A percentile compares a stretch with the other conserved stretches of the same genome.
Evolutionary conservation across 169 alveolate species (phyloP).

Genomic region (Eimeria falciformis): DNA sequence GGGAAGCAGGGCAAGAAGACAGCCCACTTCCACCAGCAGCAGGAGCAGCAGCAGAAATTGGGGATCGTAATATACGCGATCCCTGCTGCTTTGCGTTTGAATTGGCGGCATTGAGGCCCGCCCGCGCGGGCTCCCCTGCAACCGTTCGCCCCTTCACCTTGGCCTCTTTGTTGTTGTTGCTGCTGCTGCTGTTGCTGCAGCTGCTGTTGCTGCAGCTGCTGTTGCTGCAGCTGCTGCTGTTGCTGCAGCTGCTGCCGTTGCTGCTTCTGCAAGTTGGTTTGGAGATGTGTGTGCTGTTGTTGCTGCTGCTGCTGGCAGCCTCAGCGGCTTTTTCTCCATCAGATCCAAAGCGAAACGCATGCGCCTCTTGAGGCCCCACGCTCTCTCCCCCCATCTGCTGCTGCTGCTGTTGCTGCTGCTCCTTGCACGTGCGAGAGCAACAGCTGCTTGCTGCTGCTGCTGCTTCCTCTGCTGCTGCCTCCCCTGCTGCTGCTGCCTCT

Average conservation of each 20-base stretch:
- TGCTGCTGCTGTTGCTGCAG: neutral
- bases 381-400: neutral
- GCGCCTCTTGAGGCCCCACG: no score
- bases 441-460: slow-evolving; percentile 26
- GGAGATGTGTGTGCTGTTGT: no score
- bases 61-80: no score
- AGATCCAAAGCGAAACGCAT: neutral
- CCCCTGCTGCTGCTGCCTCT: neutral
- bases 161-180: no score
- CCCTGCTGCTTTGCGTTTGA: no score
- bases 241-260: neutral
- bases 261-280: neutral
- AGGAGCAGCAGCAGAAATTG: neutral
- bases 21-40: neutral
- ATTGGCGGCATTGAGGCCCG: no score
- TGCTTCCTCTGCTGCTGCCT: neutral
- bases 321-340: neutral
- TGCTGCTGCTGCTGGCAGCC: neutral
- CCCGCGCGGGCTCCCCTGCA: no score
- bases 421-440: no score
- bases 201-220: neutral
- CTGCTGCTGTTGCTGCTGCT: neutral
- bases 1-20: no score
- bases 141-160: no score
- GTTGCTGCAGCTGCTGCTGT: neutral